These are phyloP conservation scores for Termitomyces sp. DNA, from an alignment of 768 basidiomycete species.

Conservation along the genomic window DNA sequence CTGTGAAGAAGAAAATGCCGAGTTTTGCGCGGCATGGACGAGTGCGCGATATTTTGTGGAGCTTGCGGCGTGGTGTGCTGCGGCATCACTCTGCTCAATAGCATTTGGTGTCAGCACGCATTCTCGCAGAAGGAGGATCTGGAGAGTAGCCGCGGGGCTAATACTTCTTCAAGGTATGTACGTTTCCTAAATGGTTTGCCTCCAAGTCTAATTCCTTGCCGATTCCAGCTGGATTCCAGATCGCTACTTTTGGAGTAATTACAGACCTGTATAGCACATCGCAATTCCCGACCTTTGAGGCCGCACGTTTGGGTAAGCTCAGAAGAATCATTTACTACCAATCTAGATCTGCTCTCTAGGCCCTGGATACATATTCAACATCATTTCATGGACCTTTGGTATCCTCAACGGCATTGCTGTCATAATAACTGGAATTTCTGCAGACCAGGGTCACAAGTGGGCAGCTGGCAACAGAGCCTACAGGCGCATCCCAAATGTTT, in stretches of 20 bases:
- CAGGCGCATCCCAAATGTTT: slow-evolving; percentile 26
- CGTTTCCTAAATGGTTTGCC: neutral
- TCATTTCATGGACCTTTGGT: slow-evolving; percentile 56
- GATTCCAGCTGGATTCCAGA: slow-evolving; percentile 48
- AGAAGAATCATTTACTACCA: neutral
- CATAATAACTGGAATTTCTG: slow-evolving; percentile 57
- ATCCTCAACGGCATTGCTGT: slow-evolving; percentile 49
- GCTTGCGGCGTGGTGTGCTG: slow-evolving; percentile 60
- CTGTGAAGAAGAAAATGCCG: slow-evolving; percentile 47
- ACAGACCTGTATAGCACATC: slow-evolving; percentile 51
- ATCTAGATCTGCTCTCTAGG: slow-evolving; percentile 32
- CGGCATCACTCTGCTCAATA: slow-evolving; percentile 51
- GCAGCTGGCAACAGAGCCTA: slow-evolving; percentile 76
- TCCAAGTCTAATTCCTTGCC: neutral
- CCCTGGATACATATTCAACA: slow-evolving; percentile 52
- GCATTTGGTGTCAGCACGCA: slow-evolving; percentile 68
- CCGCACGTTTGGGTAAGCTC: slow-evolving; percentile 54
- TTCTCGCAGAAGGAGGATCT: slow-evolving; percentile 69
- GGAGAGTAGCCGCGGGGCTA: slow-evolving; percentile 67
- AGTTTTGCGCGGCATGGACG: slow-evolving; percentile 65
- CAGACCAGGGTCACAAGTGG: slow-evolving; percentile 61
- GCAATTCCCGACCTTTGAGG: slow-evolving; percentile 44
- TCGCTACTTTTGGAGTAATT: slow-evolving; percentile 58
- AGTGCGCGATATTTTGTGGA: slow-evolving; percentile 67
- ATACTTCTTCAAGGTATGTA: slow-evolving; percentile 54